Evolutionary conservation across 352 stramenopile species (phyloP).

Genomic region (Phytophthora fragariae): DNA sequence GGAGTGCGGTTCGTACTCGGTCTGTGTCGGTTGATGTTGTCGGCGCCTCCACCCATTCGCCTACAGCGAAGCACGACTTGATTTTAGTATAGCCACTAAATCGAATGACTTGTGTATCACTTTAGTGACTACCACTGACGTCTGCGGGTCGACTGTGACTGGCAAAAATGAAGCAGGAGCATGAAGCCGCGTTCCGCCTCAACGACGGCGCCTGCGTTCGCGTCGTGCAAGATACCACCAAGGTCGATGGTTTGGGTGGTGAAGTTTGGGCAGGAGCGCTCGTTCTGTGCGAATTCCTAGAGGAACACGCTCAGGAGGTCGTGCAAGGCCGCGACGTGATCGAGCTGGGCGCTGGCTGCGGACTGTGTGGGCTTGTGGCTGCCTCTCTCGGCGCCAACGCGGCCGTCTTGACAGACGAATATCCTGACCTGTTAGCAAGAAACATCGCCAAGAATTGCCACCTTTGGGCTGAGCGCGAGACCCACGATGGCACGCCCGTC

Average conservation of each 20-base stretch:
- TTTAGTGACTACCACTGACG: background rate
- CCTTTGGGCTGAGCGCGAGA: slow-evolving; percentile 34
- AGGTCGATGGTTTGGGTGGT: slow-evolving; percentile 61
- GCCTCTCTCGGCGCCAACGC: slow-evolving; percentile 43
- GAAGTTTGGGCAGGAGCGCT: slow-evolving; percentile 70
- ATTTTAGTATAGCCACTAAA: background rate
- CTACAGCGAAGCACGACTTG: background rate
- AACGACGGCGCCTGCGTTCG: slow-evolving; percentile 32
- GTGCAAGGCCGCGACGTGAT: slow-evolving; percentile 47
- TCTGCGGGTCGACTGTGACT: background rate
- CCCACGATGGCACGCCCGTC: slow-evolving; percentile 1
- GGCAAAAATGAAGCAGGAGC: slow-evolving; percentile 40
- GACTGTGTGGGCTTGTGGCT: slow-evolving; percentile 59
- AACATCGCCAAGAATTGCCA: slow-evolving; percentile 54
- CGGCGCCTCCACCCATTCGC: slow-evolving; percentile 39
- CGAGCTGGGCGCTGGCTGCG: slow-evolving; percentile 68
- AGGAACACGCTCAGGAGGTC: slow-evolving; percentile 34
- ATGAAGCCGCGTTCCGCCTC: slow-evolving; percentile 46
- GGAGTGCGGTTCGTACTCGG: background rate
- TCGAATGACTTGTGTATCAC: background rate
- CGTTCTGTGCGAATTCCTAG: slow-evolving; percentile 60
- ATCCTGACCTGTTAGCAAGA: slow-evolving; percentile 52
- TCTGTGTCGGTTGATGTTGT: slow-evolving; percentile 17
- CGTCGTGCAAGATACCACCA: slow-evolving; percentile 62
- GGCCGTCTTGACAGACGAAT: slow-evolving; percentile 63